These are phyloP conservation scores for Sphaerostilbella broomeana DNA, from an alignment of 2,329 filamentous ascomycete genomes.

Conservation along the genomic window DNA sequence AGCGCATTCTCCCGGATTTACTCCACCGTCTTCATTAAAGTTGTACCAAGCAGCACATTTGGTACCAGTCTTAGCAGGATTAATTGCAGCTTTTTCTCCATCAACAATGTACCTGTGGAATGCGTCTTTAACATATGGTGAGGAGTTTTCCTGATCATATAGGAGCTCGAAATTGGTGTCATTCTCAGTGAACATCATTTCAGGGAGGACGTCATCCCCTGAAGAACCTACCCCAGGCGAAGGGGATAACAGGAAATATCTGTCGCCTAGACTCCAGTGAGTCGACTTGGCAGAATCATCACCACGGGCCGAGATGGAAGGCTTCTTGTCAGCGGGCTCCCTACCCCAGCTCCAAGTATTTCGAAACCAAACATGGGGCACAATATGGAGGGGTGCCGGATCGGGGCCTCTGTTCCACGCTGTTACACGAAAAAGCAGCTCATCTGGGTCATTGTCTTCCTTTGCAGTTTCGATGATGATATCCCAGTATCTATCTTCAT, in stretches of 20 bases:
- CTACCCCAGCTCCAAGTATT: conserved; percentile 97
- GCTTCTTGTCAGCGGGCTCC: conserved; percentile 69
- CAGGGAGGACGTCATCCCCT: conserved; percentile 76
- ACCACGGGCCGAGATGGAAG: conserved; percentile 60
- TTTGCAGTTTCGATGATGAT: conserved; percentile 96
- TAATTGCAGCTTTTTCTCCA: conserved; percentile 71
- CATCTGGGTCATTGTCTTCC: conserved; percentile 83
- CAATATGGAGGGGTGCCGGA: conserved; percentile 82
- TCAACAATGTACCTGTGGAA: conserved; percentile 87
- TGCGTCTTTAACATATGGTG: conserved; percentile 87
- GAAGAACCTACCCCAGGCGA: conserved; percentile 77
- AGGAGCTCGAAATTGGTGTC: conserved; percentile 79
- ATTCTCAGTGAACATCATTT: conserved; percentile 89
- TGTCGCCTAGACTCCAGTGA: conserved; percentile 73
- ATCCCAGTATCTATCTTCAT: conserved; percentile 91
- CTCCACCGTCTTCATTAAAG: conserved; percentile 84
- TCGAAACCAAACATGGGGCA: conserved; percentile 93
- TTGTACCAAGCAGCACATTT: conserved; percentile 89
- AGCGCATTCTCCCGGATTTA: conserved; percentile 84
- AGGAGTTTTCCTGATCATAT: conserved; percentile 71
- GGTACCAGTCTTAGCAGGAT: conserved; percentile 72
- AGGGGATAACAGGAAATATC: conserved; percentile 78
- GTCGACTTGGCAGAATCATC: conserved; percentile 68
- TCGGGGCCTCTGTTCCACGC: conserved; percentile 94
- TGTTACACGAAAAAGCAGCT: conserved; percentile 87